Evolutionary conservation across 73 alveolate genomes (phyloP), one percentile per base, ranked within the genome.

Genomic region (Stentor roeselii): DNA sequence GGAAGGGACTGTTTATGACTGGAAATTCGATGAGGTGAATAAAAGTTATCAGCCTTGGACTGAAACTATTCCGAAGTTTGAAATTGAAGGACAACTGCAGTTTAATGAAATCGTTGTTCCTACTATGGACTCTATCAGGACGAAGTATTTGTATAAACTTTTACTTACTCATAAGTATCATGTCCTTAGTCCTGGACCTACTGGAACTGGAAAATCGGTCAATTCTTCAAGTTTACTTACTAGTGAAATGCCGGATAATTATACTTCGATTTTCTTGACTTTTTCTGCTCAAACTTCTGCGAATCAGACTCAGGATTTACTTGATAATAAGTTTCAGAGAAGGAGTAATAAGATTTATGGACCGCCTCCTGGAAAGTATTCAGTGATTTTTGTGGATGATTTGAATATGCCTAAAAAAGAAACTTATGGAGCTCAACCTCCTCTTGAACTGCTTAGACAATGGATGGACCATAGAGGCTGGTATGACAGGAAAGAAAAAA

Each of bases 371-470:
- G 99, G 99, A 75, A 98, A 98, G 95, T 95, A 95, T 74, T 97
- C 93, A 83, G 98, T 97, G 50, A 96, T 98, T 82, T 98, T 98
- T 88, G 97, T 98, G 37, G 99, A 98, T 95, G 99, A 98, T 91
- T 89, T 98, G 85, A 98, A 98, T 90, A 98, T 98, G 99, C 99
- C 99, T 92, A 87, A 97, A 97, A 95, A 97, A 92, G 99, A 98
- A 89, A 99, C 97, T 82, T 98, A 98, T 82, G 99, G 99, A n/a
- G 99, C 99, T 21, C 98, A 98, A 90, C 99, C 99, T 40, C 99
- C 99, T 0, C 95, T 98, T 78, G 99, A 98, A 88, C 96, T 98
- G 60, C 90, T 98, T 39, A 91, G 99, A 82, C 98, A 98, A 90
- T 98, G 99, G 99, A 84, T 98, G 91, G 99, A 98, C 90, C 99